Evolutionary conservation across 108 stramenopile genomes (phyloP).

Genomic region (Chaetoceros tenuissimus): DNA sequence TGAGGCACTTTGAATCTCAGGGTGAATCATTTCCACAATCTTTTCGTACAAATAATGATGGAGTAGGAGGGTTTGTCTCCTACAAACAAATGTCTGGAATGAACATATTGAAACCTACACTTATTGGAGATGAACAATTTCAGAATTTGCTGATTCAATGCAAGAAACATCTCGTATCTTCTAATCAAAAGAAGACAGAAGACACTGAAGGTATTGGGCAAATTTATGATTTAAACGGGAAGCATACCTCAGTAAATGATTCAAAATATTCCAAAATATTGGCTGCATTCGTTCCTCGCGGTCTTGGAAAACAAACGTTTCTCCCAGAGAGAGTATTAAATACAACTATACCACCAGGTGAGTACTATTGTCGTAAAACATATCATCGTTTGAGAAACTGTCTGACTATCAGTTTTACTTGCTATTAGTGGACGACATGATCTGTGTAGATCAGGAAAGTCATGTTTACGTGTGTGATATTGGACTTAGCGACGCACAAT

Average conservation of each 20-base stretch:
- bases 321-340: not conserved
- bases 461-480: conserved; percentile 59
- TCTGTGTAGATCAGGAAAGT: conserved; percentile 24
- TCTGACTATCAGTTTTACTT: not conserved
- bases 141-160: not conserved
- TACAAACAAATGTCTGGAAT: not conserved
- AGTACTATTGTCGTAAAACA: not conserved
- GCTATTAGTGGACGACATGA: conserved; percentile 10
- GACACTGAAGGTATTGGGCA: not conserved
- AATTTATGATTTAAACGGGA: not conserved
- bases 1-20: not conserved
- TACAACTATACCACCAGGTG: not conserved
- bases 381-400: no score
- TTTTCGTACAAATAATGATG: not conserved
- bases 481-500: conserved; percentile 35
- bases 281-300: not conserved
- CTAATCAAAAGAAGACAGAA: not conserved
- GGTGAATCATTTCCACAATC: not conserved
- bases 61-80: not conserved
- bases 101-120: not conserved
- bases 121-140: not conserved
- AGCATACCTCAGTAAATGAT: not conserved
- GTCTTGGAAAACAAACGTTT: not conserved
- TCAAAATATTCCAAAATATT: not conserved
- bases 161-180: not conserved